Conservation (phyloP, 2,329 filamentous ascomycete species). For the Verticillium nonalfalfae region DNA sequence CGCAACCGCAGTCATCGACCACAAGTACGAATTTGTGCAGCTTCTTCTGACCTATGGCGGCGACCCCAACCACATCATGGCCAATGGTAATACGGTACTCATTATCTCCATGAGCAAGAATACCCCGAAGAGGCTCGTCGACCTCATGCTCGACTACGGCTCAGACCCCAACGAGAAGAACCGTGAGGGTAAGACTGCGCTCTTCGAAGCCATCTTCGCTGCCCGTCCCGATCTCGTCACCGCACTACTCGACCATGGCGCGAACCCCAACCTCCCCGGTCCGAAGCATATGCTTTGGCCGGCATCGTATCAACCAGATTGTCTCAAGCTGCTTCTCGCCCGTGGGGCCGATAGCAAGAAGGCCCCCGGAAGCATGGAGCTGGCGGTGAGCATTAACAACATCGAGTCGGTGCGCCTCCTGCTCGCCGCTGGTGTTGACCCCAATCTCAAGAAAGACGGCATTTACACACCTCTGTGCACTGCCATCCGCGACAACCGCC, state of each 20-base stretch:
- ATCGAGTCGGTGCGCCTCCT: slow-evolving; percentile 54
- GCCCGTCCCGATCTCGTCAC: slow-evolving; percentile 51
- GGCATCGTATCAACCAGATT: slow-evolving; percentile 50
- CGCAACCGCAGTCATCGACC: slow-evolving; percentile 39
- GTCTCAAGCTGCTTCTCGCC: slow-evolving; percentile 50
- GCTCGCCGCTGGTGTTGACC: slow-evolving; percentile 51
- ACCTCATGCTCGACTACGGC: slow-evolving; percentile 54
- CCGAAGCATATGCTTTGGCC: slow-evolving; percentile 66
- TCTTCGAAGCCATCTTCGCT: slow-evolving; percentile 55
- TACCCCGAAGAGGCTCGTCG: slow-evolving; percentile 45
- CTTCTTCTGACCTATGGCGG: slow-evolving; percentile 57
- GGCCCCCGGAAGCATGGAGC: slow-evolving; percentile 56
- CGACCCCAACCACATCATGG: slow-evolving; percentile 45
- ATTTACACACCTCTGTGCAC: slow-evolving; percentile 64
- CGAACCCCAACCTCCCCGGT: slow-evolving; percentile 61
- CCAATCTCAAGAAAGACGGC: slow-evolving; percentile 57
- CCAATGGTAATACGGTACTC: slow-evolving; percentile 54
- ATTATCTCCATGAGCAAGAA: slow-evolving; percentile 54
- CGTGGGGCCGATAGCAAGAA: slow-evolving; percentile 56
- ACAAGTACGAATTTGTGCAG: slow-evolving; percentile 50
- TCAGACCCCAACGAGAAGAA: slow-evolving; percentile 54
- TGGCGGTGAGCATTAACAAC: slow-evolving; percentile 57
- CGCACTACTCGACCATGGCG: slow-evolving; percentile 45
- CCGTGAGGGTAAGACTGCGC: slow-evolving; percentile 53
- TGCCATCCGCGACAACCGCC: slow-evolving; percentile 59